Evolutionary conservation across 805 yeast genomes (phyloP).

Genomic region (Saturnispora besseyi): DNA sequence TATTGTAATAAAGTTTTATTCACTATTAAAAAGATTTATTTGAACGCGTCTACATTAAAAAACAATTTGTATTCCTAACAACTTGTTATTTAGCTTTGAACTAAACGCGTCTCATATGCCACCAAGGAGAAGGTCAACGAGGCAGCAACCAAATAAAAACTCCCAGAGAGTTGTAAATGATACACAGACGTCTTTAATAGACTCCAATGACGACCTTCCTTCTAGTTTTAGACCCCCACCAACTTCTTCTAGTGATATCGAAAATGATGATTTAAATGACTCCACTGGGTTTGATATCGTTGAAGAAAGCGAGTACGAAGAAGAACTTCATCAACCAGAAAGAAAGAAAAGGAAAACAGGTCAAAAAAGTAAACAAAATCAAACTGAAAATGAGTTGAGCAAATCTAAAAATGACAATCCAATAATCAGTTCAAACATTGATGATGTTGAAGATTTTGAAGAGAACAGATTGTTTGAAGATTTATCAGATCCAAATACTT

Average conservation of each 20-base stretch:
- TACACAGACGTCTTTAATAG: not conserved
- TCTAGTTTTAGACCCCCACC: not conserved
- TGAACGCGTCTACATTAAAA: not conserved
- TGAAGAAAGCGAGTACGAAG: constrained; percentile 4
- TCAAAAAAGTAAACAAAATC: not conserved
- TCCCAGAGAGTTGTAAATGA: not conserved
- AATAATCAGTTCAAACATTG: constrained; percentile 21
- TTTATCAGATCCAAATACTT: constrained; percentile 37
- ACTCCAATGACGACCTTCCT: not conserved
- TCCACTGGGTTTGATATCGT: constrained; percentile 1
- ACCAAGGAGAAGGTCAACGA: not conserved
- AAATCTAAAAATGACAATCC: not conserved
- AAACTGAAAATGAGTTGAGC: not conserved
- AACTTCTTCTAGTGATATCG: not conserved
- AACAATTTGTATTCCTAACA: not conserved
- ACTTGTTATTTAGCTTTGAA: not conserved
- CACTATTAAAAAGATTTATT: not conserved
- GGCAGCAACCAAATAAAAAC: not conserved
- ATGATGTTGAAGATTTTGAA: constrained; percentile 34
- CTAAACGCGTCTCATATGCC: not conserved
- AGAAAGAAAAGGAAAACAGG: not conserved
- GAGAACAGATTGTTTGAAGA: constrained; percentile 44
- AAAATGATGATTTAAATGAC: not conserved
- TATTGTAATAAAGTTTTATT: not conserved
- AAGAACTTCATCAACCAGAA: not conserved